Evolutionary conservation across 306 rosid species (phyloP).

Genomic region (Fagus crenata): DNA sequence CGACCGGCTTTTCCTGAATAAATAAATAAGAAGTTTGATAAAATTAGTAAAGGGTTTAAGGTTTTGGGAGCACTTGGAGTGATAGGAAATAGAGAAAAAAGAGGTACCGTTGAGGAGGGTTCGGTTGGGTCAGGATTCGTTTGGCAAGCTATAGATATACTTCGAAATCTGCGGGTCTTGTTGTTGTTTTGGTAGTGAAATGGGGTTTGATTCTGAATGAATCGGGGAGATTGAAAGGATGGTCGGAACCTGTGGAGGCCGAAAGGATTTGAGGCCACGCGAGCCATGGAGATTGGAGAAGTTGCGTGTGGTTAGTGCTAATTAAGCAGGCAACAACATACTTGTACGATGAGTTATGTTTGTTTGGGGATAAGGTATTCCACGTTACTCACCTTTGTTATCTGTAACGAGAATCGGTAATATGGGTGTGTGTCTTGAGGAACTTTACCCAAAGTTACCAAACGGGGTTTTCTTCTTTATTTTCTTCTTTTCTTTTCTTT

Average conservation of each 20-base stretch:
- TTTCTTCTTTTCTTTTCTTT: too few species aligned
- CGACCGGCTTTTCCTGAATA: slow-evolving; percentile 42
- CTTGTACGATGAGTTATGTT: not conserved
- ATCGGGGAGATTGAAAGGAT: slow-evolving; percentile 35
- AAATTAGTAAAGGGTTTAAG: too few species aligned
- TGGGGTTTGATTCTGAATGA: slow-evolving; percentile 13
- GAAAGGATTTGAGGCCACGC: slow-evolving; percentile 58
- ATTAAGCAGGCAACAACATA: not conserved
- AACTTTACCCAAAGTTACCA: too few species aligned
- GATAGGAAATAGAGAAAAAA: not conserved
- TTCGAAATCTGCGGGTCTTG: slow-evolving; percentile 39
- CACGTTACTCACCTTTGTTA: too few species aligned
- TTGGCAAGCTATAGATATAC: slow-evolving; percentile 58
- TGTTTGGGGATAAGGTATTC: slow-evolving; percentile 12
- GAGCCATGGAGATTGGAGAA: slow-evolving; percentile 52
- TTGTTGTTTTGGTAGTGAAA: slow-evolving; percentile 6
- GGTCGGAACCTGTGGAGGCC: slow-evolving; percentile 64
- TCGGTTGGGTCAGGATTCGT: slow-evolving; percentile 50
- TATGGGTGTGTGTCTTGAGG: too few species aligned
- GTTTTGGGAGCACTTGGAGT: not conserved
- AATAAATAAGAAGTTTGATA: not conserved
- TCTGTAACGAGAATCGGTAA: too few species aligned
- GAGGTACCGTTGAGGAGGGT: slow-evolving; percentile 47
- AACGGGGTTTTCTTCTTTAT: too few species aligned
- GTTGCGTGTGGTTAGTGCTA: not conserved